Base-by-base conservation (phyloP, 495 filamentous ascomycete species). In the Aspergillus homomorphus region DNA sequence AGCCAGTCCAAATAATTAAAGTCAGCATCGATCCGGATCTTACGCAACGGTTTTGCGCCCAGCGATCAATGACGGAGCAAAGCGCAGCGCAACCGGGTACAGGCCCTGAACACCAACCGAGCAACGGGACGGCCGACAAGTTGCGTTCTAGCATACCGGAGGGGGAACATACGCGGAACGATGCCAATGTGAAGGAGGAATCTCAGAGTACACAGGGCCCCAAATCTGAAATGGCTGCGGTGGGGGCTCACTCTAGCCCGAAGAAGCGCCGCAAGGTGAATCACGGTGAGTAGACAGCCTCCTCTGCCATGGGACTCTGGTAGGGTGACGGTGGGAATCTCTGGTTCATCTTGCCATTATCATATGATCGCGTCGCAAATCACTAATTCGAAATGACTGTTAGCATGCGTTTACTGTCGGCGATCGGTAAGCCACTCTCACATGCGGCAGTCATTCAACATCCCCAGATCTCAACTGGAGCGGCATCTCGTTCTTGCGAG, bases 241-340 rank as follows among this genome's bases (percentile, higher is more conserved):
- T 63, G 56, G 73, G 69, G 58, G 66, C 70, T 68, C 72, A 79
- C 61, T 74, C 77, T 55, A 90, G 87, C 68, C 86, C 89, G 20
- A 96, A 94, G 82, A 98, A 96, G 84, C 84, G 95, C 77, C 89
- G 92, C 77, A 99, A 99, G 81, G 94, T 99, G 67, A 98, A 97
- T 84, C 95, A 99, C 83, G 94, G 93, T 96, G 84, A 82, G 86
- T 74, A 58, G 60, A 57, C 59, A 55, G 42, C 58, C 38, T 60
- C 58, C 38, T 60, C 51, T 46, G 54, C 58, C 50, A 68, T 68
- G 64, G 64, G 62, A n/a, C 65, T 55, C 56, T 63, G 68, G 63
- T 68, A 67, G 67, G 65, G 65, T 71, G 50, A 59, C 60, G 54
- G 59, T 56, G 61, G 66, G 61, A 62, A 56, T 51, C 66, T 61